A percentile compares a stretch with the other conserved stretches of the same genome.
Evolutionary conservation across 495 filamentous ascomycete species (phyloP).

Genomic region (Talaromyces stipitatus): DNA sequence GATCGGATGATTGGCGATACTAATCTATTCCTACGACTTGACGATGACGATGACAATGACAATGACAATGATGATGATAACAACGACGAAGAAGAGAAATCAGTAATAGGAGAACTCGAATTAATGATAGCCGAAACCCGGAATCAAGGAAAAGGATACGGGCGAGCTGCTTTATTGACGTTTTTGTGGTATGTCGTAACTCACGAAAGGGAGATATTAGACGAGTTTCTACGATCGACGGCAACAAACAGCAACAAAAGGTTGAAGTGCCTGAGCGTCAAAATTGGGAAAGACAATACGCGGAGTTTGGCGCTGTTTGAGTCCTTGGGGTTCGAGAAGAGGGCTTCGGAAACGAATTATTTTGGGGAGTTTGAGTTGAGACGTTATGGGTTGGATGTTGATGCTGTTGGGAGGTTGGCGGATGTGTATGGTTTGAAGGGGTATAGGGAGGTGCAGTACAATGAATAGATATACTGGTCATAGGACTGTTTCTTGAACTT

Average conservation of each 20-base stretch:
- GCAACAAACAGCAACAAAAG: neutral
- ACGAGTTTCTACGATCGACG: constrained; percentile 44
- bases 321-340: constrained; percentile 45
- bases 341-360: constrained; percentile 46
- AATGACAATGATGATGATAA: constrained; percentile 25
- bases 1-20: constrained; percentile 73
- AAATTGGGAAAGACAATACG: constrained; percentile 50
- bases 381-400: constrained; percentile 22
- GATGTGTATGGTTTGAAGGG: constrained; percentile 22
- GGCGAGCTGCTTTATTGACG: constrained; percentile 53
- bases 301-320: constrained; percentile 55
- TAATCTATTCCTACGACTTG: constrained; percentile 68
- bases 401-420: constrained; percentile 10
- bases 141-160: constrained; percentile 56
- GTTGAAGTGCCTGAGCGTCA: constrained; percentile 43
- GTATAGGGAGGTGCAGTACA: constrained; percentile 37
- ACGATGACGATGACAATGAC: constrained; percentile 36
- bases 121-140: constrained; percentile 70
- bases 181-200: constrained; percentile 59
- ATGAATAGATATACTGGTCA: constrained; percentile 1
- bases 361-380: constrained; percentile 60
- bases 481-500: neutral
- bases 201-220: constrained; percentile 42
- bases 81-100: neutral
- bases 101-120: constrained; percentile 66